Evolutionary conservation across 371 early-diverging fungal genomes (phyloP), one percentile per base, ranked within the genome.

Genomic region (Rhizopus microsporus): DNA sequence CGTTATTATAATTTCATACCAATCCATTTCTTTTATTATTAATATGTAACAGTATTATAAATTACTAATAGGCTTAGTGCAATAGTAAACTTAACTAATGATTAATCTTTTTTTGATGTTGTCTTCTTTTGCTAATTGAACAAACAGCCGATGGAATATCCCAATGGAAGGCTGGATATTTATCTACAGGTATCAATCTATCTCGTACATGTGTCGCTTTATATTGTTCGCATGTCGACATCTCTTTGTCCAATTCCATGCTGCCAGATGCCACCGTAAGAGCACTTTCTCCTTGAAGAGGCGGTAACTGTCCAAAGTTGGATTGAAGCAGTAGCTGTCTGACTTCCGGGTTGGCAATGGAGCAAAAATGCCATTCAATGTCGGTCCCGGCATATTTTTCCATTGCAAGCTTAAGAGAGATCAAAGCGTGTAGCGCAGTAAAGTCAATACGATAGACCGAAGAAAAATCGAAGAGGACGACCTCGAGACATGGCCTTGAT

Each of bases 391-490:
- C 54, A 51, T 73, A 73, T 3, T 75, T 73, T 7, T 77, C 74
- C 0, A 78, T 67, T 47, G 80, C 77, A 1, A 64, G 61, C 4
- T 74, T 72, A 1, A 68, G 57, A n/a, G 73, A 76, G n/a, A 73
- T 59, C 15, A 93, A 79, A 16, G 81, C 78, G 59, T 92, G 90
- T 29, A 89, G 56, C 34, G 90, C 94, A 1, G 93, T 89, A 9
- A 86, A 77, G 57, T 95, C 95, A 39, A 94, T 72, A 17, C 77
- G 70, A 44, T 87, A 84, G 29, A 92, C 93, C 6, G 84, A 83
- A 0, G 86, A 70, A 56, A 95, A 83, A 67, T 93, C 93, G 16
- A 95, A 73, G 16, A 95, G 66, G 31, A 95, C 55, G 0, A 92
- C 89, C 7, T 83, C 74, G 9, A 92, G 68, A 8, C 68, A 58